Evolutionary conservation across 768 basidiomycete genomes (phyloP).

Genomic region (Lyophyllum shimeji): DNA sequence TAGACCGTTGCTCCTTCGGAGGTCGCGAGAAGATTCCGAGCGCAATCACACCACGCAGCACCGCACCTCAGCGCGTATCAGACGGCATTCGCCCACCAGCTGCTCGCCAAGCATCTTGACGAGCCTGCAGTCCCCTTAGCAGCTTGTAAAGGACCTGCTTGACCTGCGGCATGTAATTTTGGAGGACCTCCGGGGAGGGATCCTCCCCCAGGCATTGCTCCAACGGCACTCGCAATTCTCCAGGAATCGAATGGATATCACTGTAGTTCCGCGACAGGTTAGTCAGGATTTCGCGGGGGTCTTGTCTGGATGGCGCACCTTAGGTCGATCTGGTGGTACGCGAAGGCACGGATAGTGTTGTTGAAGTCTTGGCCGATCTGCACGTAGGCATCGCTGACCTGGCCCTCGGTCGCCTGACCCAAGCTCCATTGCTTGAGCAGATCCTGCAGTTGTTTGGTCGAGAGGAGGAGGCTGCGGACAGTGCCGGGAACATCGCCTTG

Average conservation of each 20-base stretch:
- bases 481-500: slow-evolving; percentile 54
- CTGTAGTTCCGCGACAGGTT: slow-evolving; percentile 28
- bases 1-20: neutral
- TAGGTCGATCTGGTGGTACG: slow-evolving; percentile 69
- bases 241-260: slow-evolving; percentile 62
- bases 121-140: slow-evolving; percentile 77
- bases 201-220: slow-evolving; percentile 75
- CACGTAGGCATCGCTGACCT: slow-evolving; percentile 91
- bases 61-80: slow-evolving; percentile 3
- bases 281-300: neutral
- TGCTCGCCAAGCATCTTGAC: slow-evolving; percentile 56
- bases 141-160: slow-evolving; percentile 80
- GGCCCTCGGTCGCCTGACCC: slow-evolving; percentile 53
- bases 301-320: slow-evolving; percentile 33
- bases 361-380: slow-evolving; percentile 90
- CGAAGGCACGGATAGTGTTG: slow-evolving; percentile 72
- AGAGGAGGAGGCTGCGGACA: slow-evolving; percentile 69
- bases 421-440: slow-evolving; percentile 68
- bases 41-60: neutral
- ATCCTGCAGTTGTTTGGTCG: slow-evolving; percentile 83
- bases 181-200: slow-evolving; percentile 69
- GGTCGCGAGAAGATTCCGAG: neutral
- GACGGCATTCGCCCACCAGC: slow-evolving; percentile 9
- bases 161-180: slow-evolving; percentile 78
- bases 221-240: slow-evolving; percentile 62